Percentiles rank a stretch among this genome's conserved stretches.
Conservation (phyloP, 164 flowering plant genomes). For the Umbilicus rupestris region DNA sequence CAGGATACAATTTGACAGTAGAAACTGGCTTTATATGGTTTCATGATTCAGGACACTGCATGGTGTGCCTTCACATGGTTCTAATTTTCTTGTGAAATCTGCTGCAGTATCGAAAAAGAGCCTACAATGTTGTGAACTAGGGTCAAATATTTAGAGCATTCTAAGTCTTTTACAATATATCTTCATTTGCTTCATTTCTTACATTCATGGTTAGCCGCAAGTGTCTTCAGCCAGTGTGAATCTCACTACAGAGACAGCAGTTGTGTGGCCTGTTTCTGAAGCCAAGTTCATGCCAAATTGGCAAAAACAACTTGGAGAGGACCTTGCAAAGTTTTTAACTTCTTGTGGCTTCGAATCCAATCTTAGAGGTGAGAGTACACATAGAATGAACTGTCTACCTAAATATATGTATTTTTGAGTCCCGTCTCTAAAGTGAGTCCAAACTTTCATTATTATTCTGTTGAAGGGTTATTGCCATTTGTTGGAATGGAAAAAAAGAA, state of each 20-base stretch:
- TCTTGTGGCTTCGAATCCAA: conserved; percentile 76
- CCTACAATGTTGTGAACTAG: not conserved
- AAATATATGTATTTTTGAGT: not conserved
- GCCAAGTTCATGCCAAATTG: conserved; percentile 60
- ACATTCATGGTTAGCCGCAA: conserved; percentile 54
- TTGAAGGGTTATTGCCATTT: not conserved
- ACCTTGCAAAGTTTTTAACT: conserved; percentile 81
- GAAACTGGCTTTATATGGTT: not conserved
- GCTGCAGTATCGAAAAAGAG: not conserved
- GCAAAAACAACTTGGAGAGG: conserved; percentile 69
- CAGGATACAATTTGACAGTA: not conserved
- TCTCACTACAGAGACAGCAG: conserved; percentile 82
- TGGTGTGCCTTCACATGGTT: not conserved
- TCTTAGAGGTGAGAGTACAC: conserved; percentile 47
- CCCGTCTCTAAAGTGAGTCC: not conserved
- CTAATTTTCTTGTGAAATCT: not conserved
- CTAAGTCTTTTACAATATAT: not conserved
- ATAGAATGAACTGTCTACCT: not conserved
- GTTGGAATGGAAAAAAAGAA: too few species aligned
- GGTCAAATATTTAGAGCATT: not conserved
- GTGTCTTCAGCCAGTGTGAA: conserved; percentile 83
- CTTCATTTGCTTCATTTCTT: not conserved
- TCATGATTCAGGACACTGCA: not conserved
- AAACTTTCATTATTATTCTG: not conserved
- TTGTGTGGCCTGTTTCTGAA: conserved; percentile 74